Percentiles rank a stretch among this genome's conserved stretches.
These are phyloP conservation scores for Porcisia deanei DNA, from an alignment of 208 protist genomes.

Conservation along the genomic window DNA sequence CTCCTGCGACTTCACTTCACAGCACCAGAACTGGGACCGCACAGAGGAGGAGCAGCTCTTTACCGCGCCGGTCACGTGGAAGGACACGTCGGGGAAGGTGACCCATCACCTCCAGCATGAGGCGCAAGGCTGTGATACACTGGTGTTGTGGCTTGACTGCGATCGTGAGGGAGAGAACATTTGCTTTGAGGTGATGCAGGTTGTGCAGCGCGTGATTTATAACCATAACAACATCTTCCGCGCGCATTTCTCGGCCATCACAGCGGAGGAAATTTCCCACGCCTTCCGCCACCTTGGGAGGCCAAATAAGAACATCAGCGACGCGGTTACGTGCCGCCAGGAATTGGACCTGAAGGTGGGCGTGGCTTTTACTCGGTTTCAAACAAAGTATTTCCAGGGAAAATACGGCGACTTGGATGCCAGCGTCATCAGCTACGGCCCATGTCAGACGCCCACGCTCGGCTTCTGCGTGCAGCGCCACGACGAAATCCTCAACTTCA, in stretches of 20 bases:
- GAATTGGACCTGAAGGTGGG: slow-evolving; percentile 97
- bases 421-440: slow-evolving; percentile 94
- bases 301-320: slow-evolving; percentile 92
- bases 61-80: slow-evolving; percentile 79
- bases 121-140: slow-evolving; percentile 77
- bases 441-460: slow-evolving; percentile 96
- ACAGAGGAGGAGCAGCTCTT: slow-evolving; percentile 89
- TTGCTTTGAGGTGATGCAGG: slow-evolving; percentile 96
- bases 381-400: slow-evolving; percentile 90
- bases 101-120: slow-evolving; percentile 79
- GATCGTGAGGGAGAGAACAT: slow-evolving; percentile 98
- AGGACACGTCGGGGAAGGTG: slow-evolving; percentile 86
- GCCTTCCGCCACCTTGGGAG: slow-evolving; percentile 83
- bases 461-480: slow-evolving; percentile 94
- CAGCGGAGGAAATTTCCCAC: slow-evolving; percentile 75
- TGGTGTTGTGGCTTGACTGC: slow-evolving; percentile 96
- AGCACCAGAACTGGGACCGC: slow-evolving; percentile 90
- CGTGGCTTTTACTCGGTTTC: slow-evolving; percentile 95
- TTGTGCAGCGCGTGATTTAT: slow-evolving; percentile 63
- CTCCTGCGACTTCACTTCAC: slow-evolving; percentile 87
- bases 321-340: slow-evolving; percentile 94
- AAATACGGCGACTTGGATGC: slow-evolving; percentile 92
- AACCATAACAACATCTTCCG: slow-evolving; percentile 78
- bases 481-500: slow-evolving; percentile 92
- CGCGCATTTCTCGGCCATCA: slow-evolving; percentile 93